Evolutionary conservation across 441 rosid species (phyloP), one percentile per base, ranked within the genome.

Genomic region (Dalechampia spathulata): DNA sequence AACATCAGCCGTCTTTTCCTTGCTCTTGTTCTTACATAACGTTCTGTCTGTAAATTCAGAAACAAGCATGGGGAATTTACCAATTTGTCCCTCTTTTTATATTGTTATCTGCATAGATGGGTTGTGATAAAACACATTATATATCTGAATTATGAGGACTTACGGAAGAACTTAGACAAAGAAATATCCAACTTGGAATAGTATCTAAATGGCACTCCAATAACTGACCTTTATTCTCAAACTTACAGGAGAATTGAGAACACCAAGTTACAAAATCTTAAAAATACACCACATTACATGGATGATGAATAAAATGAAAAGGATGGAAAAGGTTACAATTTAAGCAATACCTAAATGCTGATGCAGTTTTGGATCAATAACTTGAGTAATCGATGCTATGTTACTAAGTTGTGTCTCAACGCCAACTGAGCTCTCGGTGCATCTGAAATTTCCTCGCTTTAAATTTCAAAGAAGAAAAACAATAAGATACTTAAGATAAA

Each of bases 381-480:
- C 84, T 72, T 85, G 97, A 71, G 99, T 93, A 55, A 93, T 73
- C 16, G 85, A 43, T 30, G 96, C 94, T 80, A 93, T 75, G 69
- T 79, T 85, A 72, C 71, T 68, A 58, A 93, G 97, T 53, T 89
- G 97, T 52, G 87, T 59, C 79, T 87, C 96, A 72, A 92, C 97
- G 32, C 99, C 99, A 66, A 92, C 82, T 43, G 92, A 83, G 67
- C 83, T 78, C 62, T 78, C 97, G 0, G 97, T 93, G 76, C 92
- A 67, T 64, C 95, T 81, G 75, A 93, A 93, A 66, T 89, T 93
- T 74, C 92, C 96, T 70, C 96, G 78, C 99, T 92, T 76, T 70
- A 47, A 58, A 69, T 37, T 44, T 26, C 44, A 62, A 69, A 59
- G 9, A 68, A 76, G 30, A 70, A 68, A 14, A 44, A 50, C 28